phyloP scores from a whole-genome alignment of 2,329 filamentous ascomycete species.

The Madurella mycetomatis region DNA sequence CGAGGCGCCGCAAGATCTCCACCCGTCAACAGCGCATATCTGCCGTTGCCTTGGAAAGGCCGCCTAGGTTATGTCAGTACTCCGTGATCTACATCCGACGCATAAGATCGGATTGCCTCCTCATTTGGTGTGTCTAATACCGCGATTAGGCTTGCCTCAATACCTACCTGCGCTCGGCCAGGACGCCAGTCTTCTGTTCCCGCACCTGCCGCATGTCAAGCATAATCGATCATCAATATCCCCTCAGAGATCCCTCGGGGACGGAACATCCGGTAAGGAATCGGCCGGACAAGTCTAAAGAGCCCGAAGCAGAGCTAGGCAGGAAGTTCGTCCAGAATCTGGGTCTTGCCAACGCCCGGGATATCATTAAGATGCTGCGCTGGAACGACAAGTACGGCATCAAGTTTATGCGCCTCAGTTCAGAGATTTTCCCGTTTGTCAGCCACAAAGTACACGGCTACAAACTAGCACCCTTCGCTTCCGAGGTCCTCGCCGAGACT shows the following conservation, averaged over 20 bases:
- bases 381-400: conserved; percentile 95
- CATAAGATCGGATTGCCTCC: too few relatives aligned
- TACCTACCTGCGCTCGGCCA: conserved; percentile 79
- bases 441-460: conserved; percentile 87
- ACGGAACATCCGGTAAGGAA: conserved; percentile 84
- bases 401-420: conserved; percentile 86
- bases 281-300: conserved; percentile 68
- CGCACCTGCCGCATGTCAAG: conserved; percentile 87
- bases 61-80: conserved; percentile 75
- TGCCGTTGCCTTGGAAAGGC: conserved; percentile 88
- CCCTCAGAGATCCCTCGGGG: conserved; percentile 67
- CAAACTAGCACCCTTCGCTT: conserved; percentile 75
- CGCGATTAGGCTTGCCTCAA: conserved; percentile 70
- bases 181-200: conserved; percentile 82
- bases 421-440: conserved; percentile 96
- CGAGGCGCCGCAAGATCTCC: conserved; percentile 58
- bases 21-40: conserved; percentile 73
- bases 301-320: conserved; percentile 62
- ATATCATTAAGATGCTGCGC: conserved; percentile 77
- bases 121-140: conserved; percentile 8
- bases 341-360: conserved; percentile 75
- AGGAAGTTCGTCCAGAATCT: conserved; percentile 70
- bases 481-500: conserved; percentile 68
- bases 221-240: conserved; percentile 83
- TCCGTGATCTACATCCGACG: background rate